Percentiles rank a stretch among this genome's conserved stretches.
These are phyloP conservation scores for Camellia oleifera DNA, from an alignment of 179 eudicot species.

Conservation along the genomic window DNA sequence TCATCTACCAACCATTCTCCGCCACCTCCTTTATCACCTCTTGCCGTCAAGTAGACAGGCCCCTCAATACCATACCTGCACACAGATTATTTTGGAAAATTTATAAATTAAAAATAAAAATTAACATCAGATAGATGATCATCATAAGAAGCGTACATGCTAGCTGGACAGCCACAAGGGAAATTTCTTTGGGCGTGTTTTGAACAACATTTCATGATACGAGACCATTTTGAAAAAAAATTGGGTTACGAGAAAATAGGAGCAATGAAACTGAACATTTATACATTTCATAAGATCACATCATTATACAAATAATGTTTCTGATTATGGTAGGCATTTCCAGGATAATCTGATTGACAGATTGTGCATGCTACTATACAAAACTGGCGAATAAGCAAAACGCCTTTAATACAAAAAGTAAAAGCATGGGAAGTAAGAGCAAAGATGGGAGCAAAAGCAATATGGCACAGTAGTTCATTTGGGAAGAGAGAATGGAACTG, in stretches of 20 bases:
- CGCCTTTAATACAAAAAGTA: neutral
- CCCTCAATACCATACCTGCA: conserved; percentile 94
- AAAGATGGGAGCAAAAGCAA: neutral
- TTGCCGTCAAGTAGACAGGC: conserved; percentile 70
- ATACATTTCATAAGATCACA: neutral
- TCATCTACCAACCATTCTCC: conserved; percentile 95
- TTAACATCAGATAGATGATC: neutral
- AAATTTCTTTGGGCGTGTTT: neutral
- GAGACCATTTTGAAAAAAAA: neutral
- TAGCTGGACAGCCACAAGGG: neutral
- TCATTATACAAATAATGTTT: neutral
- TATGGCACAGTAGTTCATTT: neutral
- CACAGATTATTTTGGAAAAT: neutral
- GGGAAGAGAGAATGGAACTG: conserved; percentile 7
- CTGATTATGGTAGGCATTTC: neutral
- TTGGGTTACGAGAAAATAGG: neutral
- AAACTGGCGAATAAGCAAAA: too few species aligned
- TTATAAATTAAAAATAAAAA: too few species aligned
- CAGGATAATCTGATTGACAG: neutral
- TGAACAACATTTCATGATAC: neutral
- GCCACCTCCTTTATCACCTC: conserved; percentile 51
- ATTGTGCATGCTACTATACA: neutral
- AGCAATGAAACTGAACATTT: neutral
- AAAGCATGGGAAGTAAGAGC: neutral
- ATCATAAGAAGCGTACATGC: neutral